These are phyloP conservation scores for Protomyces inouyei DNA, from an alignment of 1,139 yeast genomes.

Conservation along the genomic window DNA sequence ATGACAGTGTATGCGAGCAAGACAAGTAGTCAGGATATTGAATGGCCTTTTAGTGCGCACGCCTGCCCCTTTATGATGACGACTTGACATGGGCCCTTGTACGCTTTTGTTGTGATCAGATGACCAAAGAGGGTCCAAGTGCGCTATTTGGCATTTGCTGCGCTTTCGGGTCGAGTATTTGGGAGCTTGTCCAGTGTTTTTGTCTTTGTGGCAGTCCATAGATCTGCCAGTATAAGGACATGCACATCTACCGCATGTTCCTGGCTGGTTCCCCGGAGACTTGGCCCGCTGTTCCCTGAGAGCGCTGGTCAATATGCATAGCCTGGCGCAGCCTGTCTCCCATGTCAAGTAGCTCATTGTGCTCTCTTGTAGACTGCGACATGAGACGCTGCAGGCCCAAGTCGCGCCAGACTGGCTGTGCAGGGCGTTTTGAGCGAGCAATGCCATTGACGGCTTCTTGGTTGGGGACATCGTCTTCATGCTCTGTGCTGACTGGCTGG, in stretches of 20 bases:
- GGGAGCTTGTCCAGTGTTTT: too few relatives aligned
- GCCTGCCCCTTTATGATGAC: too few relatives aligned
- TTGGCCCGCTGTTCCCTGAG: neutral
- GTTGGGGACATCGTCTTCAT: slow-evolving; percentile 41
- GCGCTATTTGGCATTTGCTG: too few relatives aligned
- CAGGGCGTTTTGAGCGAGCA: slow-evolving; percentile 29
- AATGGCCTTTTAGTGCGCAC: too few relatives aligned
- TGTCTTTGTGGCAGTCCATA: neutral
- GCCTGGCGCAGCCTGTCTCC: neutral
- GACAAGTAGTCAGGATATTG: too few relatives aligned
- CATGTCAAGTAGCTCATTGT: neutral
- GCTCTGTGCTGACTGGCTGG: slow-evolving; percentile 39
- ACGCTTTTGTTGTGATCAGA: too few relatives aligned
- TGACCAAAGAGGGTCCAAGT: too few relatives aligned
- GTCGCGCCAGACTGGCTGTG: slow-evolving; percentile 30
- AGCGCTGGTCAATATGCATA: neutral
- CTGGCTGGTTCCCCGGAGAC: neutral
- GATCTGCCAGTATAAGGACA: neutral
- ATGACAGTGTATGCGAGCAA: too few relatives aligned
- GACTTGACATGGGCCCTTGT: too few relatives aligned
- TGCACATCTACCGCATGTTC: neutral
- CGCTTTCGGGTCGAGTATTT: too few relatives aligned
- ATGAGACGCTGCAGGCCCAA: slow-evolving; percentile 12
- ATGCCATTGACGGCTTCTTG: slow-evolving; percentile 33
- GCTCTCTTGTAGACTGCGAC: neutral